These are phyloP conservation scores for Candida glucosophila DNA, from an alignment of 1,139 yeast genomes.

Conservation along the genomic window DNA sequence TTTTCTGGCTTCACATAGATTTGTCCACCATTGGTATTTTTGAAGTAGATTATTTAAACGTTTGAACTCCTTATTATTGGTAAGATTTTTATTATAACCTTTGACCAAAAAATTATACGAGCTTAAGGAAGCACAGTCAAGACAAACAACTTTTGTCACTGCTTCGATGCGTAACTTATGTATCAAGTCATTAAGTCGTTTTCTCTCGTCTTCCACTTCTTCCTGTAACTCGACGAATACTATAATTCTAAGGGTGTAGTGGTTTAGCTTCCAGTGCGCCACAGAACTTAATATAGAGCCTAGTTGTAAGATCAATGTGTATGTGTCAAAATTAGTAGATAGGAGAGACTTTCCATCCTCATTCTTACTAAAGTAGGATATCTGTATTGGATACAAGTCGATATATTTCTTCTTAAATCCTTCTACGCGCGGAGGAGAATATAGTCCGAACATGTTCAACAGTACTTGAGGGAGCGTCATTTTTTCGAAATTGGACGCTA, in stretches of 20 bases:
- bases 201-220: conserved; percentile 65
- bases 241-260: conserved; percentile 64
- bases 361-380: conserved; percentile 72
- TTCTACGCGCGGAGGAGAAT: conserved; percentile 6
- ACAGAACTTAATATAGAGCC: conserved; percentile 92
- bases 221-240: conserved; percentile 75
- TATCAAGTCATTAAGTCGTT: conserved; percentile 52
- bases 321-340: conserved; percentile 90
- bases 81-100: conserved; percentile 37
- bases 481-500: conserved; percentile 75
- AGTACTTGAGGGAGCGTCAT: conserved; percentile 44
- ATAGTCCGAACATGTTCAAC: conserved; percentile 12
- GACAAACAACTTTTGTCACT: conserved; percentile 59
- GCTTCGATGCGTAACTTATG: conserved; percentile 77
- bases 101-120: conserved; percentile 71
- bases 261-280: conserved; percentile 76
- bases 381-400: conserved; percentile 92
- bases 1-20: conserved; percentile 47
- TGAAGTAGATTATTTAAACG: conserved; percentile 24
- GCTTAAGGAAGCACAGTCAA: conserved; percentile 50
- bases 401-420: conserved; percentile 44
- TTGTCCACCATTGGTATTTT: conserved; percentile 57
- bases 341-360: conserved; percentile 60
- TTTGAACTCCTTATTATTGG: conserved; percentile 19
- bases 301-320: conserved; percentile 81